Evolutionary conservation across 2,329 filamentous ascomycete genomes (phyloP).

Genomic region (Xylaria sp.): DNA sequence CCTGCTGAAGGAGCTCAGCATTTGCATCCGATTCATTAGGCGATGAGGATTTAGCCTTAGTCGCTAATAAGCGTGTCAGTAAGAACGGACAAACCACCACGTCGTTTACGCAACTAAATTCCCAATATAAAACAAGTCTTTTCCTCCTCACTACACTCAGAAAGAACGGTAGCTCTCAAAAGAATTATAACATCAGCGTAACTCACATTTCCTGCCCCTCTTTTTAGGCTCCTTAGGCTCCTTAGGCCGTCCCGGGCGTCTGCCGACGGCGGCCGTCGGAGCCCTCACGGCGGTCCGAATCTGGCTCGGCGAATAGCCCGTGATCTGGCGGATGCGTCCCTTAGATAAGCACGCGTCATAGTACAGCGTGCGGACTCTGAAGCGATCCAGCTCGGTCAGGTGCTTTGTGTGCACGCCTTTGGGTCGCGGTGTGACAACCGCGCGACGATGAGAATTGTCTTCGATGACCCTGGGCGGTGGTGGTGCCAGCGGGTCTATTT

Average conservation of each 20-base stretch:
- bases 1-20: constrained; percentile 34
- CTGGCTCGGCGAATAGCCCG: constrained; percentile 47
- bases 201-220: constrained; percentile 40
- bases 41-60: constrained; percentile 3
- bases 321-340: constrained; percentile 45
- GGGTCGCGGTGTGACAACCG: constrained; percentile 33
- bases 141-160: neutral
- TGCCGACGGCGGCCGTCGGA: constrained; percentile 39
- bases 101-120: neutral
- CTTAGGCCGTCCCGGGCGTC: constrained; percentile 44
- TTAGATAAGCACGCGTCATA: constrained; percentile 44
- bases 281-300: constrained; percentile 46
- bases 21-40: constrained; percentile 20
- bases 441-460: constrained; percentile 5
- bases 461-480: constrained; percentile 32
- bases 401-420: constrained; percentile 47
- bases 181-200: neutral
- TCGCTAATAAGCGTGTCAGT: constrained; percentile 22
- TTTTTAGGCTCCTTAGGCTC: constrained; percentile 44
- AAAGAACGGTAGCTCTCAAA: neutral
- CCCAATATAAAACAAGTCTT: neutral
- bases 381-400: constrained; percentile 46
- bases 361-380: constrained; percentile 47
- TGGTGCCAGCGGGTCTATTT: constrained; percentile 21
- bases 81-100: neutral